These are phyloP conservation scores for Globisporangium viniferum DNA, from an alignment of 352 stramenopile species.

Conservation along the genomic window DNA sequence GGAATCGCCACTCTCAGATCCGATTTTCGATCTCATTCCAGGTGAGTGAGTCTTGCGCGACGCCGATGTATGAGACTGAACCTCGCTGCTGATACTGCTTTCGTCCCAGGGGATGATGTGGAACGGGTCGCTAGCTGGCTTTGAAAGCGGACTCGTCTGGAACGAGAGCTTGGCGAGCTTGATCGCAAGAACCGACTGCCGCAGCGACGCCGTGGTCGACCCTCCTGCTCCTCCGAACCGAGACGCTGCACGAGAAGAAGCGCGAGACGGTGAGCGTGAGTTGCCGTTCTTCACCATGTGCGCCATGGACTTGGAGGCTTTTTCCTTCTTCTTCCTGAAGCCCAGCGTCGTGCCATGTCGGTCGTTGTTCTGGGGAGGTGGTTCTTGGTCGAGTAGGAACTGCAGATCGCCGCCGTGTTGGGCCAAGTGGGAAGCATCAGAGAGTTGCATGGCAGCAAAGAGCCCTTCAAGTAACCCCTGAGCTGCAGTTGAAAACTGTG, in stretches of 20 bases:
- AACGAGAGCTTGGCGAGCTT: conserved; percentile 33
- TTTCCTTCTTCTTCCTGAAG: conserved; percentile 9
- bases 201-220: conserved; percentile 16
- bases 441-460: conserved; percentile 1
- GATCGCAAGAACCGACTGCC: conserved; percentile 22
- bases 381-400: conserved; percentile 11
- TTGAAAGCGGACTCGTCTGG: conserved; percentile 3
- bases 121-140: conserved; percentile 6
- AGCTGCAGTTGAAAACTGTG: conserved; percentile 6
- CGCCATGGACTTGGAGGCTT: conserved; percentile 13
- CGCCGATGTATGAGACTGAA: not conserved
- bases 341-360: conserved; percentile 5
- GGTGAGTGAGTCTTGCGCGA: not conserved
- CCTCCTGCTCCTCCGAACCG: conserved; percentile 29
- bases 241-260: conserved; percentile 32
- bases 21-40: not conserved
- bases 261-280: conserved; percentile 25
- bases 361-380: not conserved
- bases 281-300: conserved; percentile 13
- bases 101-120: conserved; percentile 16
- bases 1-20: not conserved
- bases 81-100: not conserved
- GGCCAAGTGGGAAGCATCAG: not conserved
- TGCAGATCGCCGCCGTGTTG: conserved; percentile 5
- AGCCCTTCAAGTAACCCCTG: conserved; percentile 12